Conservation (phyloP, 202 grass and related monocot species). For the Carex arenaria region DNA sequence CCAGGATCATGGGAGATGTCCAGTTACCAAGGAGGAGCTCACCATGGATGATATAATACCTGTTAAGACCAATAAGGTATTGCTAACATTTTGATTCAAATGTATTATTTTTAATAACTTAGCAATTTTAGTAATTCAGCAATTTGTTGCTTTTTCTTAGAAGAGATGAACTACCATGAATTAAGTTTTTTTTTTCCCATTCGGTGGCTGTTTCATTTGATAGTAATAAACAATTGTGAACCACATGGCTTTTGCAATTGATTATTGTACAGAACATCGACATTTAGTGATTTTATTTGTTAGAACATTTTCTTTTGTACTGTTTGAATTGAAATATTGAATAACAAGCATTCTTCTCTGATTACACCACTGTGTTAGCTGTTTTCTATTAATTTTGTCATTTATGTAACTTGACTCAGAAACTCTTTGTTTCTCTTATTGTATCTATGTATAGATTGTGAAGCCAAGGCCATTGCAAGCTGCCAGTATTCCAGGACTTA, state of each 20-base stretch:
- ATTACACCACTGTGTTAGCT: neutral
- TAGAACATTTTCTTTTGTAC: neutral
- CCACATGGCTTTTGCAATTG: neutral
- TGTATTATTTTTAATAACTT: neutral
- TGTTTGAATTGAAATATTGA: neutral
- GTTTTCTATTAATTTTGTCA: neutral
- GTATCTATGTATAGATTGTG: slow-evolving; percentile 50
- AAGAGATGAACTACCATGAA: neutral
- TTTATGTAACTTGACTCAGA: neutral
- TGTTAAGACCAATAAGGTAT: slow-evolving; percentile 97
- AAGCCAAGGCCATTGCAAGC: slow-evolving; percentile 93
- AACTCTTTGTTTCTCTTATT: neutral
- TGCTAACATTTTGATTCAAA: neutral
- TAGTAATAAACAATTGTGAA: neutral
- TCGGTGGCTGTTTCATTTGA: neutral
- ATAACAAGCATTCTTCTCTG: neutral
- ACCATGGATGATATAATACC: slow-evolving; percentile 72
- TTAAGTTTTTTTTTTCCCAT: neutral
- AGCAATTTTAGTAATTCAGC: neutral
- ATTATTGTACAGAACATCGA: neutral
- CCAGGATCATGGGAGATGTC: slow-evolving; percentile 89
- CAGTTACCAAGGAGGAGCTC: slow-evolving; percentile 92
- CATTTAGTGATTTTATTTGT: neutral
- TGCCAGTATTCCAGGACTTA: slow-evolving; percentile 95
- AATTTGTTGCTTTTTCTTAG: neutral